Evolutionary conservation across 2,329 filamentous ascomycete species (phyloP), one percentile per base, ranked within the genome.

Genomic region (Karstenula rhodostoma): DNA sequence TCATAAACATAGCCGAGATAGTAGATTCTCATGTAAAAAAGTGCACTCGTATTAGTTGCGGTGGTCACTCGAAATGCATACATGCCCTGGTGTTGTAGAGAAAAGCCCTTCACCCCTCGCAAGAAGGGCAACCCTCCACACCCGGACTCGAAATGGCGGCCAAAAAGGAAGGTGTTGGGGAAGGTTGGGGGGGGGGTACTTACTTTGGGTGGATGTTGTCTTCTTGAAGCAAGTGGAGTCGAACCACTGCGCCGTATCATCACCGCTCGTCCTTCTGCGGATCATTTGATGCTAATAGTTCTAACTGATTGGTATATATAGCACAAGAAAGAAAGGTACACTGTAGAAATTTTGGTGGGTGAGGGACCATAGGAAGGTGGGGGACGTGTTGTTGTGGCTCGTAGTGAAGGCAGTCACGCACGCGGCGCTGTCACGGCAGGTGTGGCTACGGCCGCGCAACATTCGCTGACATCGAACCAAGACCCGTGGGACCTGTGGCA

Each of bases 201-300:
- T 35, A 35, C 29, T 19, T n/a, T 32, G 17, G 7, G 47, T 1
- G 27, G 23, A 22, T n/a, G n/a, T n/a, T n/a, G 8, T 22, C n/a
- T 49, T 19, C 27, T 32, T 32, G 10, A 6, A 22, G 22, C 13
- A 15, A 44, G 42, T 44, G 42, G n/a, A 43, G 19, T 44, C 42
- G 42, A 44, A 44, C 42, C 42, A 44, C 19, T 43, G 40, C 40
- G n/a, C n/a, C 40, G 40, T 10, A 48, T 33, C 25, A 29, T 50
- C 29, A 22, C 47, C 29, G 29, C 29, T 17, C 10, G 47, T 4
- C n/a, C 37, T 40, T 40, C 17, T 40, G 37, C n/a, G 32, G 48
- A 37, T 37, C 19, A 37, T 51, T 37, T 32, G 48, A 25, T 37
- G 48, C 2, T 2, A 51, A 10, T 37, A 4, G 12, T 9, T 51